Base-by-base conservation (phyloP, 2,329 filamentous ascomycete species). In the Biscogniauxia mediterranea region DNA sequence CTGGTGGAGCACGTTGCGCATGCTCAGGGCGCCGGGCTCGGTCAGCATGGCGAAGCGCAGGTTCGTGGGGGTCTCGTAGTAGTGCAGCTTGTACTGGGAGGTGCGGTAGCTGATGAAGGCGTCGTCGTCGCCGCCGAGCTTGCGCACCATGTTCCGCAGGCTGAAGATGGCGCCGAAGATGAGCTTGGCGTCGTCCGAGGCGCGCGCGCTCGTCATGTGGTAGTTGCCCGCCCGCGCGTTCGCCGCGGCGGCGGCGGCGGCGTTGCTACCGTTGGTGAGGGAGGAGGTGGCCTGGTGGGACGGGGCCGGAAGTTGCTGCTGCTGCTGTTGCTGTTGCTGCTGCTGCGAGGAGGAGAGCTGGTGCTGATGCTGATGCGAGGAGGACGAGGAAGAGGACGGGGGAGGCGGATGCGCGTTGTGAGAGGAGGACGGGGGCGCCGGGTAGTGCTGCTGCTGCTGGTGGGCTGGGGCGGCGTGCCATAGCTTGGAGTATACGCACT, bases 151-250 rank as follows among this genome's bases (percentile, higher is more conserved):
- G 79, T 97, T 97, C 71, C 95, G 89, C 70, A 99, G 82, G 55
- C 93, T 97, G 81, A 97, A 99, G 66, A 99, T 89, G 62, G 94
- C 95, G 70, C 95, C 95, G 77, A 98, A 99, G 75, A 99, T 91
- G 68, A 99, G 87, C 81, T 98, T 99, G 64, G 95, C 92, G 80
- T 97, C 92, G 79, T 98, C 92, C 46, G 86, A 85, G 54, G 82
- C 62, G 62, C 75, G 72, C 59, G 62, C 56, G 50, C n/a, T 25
- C 19, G 56, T 28, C 50, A 54, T 55, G 58, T 57, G 54, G 60
- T 54, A 46, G 65, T 54, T 13, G 68, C 46, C 54, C 54, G 3
- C 56, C 60, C 25, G 54, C 38, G 52, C 19, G 54, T 57, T 46
- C 51, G 19, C 17, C 32, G 8, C 21, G 25, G 26, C 26, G 28